phyloP scores from a whole-genome alignment of 495 filamentous ascomycete genomes.

The Physcia stellaris region DNA sequence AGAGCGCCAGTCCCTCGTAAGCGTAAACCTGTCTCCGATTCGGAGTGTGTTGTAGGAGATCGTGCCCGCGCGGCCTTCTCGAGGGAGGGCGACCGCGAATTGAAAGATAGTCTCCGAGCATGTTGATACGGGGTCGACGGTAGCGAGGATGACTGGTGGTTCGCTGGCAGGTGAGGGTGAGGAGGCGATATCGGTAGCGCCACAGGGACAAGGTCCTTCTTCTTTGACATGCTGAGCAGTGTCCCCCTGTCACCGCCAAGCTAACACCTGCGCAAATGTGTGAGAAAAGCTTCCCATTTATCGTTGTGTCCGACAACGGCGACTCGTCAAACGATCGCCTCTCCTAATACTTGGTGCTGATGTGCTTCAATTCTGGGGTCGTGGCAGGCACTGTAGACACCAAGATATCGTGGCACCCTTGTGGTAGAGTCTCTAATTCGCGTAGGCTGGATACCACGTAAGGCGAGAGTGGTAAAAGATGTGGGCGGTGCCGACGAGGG shows the following conservation, averaged over 20 bases:
- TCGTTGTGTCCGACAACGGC: too few relatives aligned
- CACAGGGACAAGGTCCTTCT: slow-evolving; percentile 7
- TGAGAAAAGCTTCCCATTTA: slow-evolving; percentile 2
- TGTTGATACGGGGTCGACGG: slow-evolving; percentile 90
- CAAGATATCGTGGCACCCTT: too few relatives aligned
- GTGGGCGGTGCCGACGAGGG: too few relatives aligned
- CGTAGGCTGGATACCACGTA: too few relatives aligned
- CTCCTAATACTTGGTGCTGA: too few relatives aligned
- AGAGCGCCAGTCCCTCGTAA: slow-evolving; percentile 10
- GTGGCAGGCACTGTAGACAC: too few relatives aligned
- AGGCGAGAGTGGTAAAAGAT: too few relatives aligned
- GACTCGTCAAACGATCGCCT: too few relatives aligned
- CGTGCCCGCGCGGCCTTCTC: slow-evolving; percentile 52
- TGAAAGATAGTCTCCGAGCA: slow-evolving; percentile 67
- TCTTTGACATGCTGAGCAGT: slow-evolving; percentile 10
- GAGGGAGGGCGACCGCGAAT: slow-evolving; percentile 79
- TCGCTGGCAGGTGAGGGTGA: slow-evolving; percentile 30
- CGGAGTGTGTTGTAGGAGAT: slow-evolving; percentile 85
- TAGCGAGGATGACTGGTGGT: slow-evolving; percentile 75
- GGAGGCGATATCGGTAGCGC: slow-evolving; percentile 10
- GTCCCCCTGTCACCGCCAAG: slow-evolving; percentile 12
- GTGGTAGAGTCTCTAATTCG: too few relatives aligned
- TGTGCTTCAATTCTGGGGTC: too few relatives aligned
- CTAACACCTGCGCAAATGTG: neutral
- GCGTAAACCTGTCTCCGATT: slow-evolving; percentile 32